Percentiles rank a stretch among this genome's conserved stretches.
Conservation (phyloP, 176 grass and related monocot genomes). For the Oropetium thomaeum region DNA sequence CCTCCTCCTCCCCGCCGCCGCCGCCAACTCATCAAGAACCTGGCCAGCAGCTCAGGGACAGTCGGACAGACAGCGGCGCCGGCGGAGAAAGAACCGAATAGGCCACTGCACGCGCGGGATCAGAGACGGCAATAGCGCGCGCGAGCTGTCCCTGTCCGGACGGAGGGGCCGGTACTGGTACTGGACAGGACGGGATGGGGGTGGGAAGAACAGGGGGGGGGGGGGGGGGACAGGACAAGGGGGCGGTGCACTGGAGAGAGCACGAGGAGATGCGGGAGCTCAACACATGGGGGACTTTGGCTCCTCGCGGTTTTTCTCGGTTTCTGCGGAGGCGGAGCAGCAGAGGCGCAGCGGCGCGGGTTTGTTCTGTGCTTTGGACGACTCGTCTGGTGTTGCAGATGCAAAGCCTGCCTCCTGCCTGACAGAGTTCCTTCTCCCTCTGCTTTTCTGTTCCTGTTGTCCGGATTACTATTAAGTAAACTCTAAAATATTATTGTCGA, state of each 20-base stretch:
- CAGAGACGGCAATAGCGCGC: too few species aligned
- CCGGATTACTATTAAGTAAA: too few species aligned
- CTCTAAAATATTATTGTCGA: too few species aligned
- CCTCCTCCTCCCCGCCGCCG: background rate
- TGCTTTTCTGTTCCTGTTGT: too few species aligned
- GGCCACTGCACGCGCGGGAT: too few species aligned
- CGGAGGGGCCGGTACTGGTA: background rate
- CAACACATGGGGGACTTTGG: constrained; percentile 20
- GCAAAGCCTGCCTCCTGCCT: too few species aligned
- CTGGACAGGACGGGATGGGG: background rate
- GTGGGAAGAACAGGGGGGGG: constrained; percentile 17
- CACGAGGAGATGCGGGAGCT: constrained; percentile 37
- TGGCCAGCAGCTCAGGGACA: too few species aligned
- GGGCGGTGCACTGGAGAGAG: constrained; percentile 39
- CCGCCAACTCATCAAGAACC: too few species aligned
- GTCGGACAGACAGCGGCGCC: too few species aligned
- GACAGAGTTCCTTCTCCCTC: too few species aligned
- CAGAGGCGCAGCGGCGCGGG: constrained; percentile 11
- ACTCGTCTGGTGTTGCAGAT: too few species aligned
- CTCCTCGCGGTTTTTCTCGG: background rate
- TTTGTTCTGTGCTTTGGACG: background rate
- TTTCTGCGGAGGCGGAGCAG: background rate
- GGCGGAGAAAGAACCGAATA: too few species aligned
- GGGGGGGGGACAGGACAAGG: constrained; percentile 35
- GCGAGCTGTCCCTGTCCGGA: constrained; percentile 30